Evolutionary conservation across 345 rosid species (phyloP).

Genomic region (Bretschneidera sinensis): DNA sequence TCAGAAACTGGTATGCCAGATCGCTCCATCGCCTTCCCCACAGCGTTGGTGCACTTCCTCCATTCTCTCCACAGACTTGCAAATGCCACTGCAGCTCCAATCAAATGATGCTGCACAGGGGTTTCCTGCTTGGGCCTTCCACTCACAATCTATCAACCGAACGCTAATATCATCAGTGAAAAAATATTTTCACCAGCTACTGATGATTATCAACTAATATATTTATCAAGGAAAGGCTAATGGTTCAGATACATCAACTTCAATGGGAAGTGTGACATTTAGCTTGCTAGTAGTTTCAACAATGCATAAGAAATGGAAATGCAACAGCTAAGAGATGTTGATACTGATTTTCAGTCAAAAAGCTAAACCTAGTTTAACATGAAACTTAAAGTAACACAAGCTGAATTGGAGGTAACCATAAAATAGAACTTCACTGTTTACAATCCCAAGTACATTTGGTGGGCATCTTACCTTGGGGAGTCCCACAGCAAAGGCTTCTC

Average conservation of each 20-base stretch:
- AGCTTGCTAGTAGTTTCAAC: no score
- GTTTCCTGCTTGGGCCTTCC: slow-evolving; percentile 82
- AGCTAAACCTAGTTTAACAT: no score
- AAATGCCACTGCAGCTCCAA: slow-evolving; percentile 76
- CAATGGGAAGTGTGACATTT: no score
- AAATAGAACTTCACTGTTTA: no score
- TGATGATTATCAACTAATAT: no score
- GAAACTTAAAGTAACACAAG: no score
- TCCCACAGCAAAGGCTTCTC: slow-evolving; percentile 89
- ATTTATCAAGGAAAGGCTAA: no score
- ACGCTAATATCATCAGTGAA: background rate
- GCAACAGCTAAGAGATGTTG: background rate
- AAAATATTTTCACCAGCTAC: background rate
- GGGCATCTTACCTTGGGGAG: slow-evolving; percentile 74
- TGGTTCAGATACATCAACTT: background rate
- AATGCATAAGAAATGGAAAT: no score
- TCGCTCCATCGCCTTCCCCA: slow-evolving; percentile 67
- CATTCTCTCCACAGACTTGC: slow-evolving; percentile 69
- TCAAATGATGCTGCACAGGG: slow-evolving; percentile 78
- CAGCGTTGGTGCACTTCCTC: slow-evolving; percentile 67
- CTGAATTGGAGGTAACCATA: no score
- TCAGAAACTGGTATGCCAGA: slow-evolving; percentile 88
- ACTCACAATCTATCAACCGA: slow-evolving; percentile 51
- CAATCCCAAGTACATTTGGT: no score
- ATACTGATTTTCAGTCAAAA: no score